These are phyloP conservation scores for Patellifolia procumbens DNA, from an alignment of 179 eudicot genomes.

Conservation along the genomic window DNA sequence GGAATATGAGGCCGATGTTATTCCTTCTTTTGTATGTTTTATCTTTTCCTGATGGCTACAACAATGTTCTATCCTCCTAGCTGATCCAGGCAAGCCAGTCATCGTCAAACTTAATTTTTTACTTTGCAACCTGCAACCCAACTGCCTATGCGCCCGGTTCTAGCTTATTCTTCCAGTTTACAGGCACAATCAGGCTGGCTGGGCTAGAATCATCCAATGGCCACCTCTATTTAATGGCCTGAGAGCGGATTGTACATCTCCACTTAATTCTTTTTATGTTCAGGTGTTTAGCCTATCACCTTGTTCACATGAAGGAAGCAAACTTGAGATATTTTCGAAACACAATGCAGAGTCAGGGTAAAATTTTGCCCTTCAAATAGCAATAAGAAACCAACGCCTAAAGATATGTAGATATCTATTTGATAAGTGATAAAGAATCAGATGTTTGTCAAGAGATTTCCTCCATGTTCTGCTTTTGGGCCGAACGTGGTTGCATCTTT, in stretches of 20 bases:
- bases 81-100: too few relatives aligned
- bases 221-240: background rate
- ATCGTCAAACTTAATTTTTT: too few relatives aligned
- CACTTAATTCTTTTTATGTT: background rate
- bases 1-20: too few relatives aligned
- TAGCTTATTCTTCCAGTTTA: background rate
- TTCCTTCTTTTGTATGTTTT: too few relatives aligned
- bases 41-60: too few relatives aligned
- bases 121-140: background rate
- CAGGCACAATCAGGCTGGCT: background rate
- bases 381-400: background rate
- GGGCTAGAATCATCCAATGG: background rate
- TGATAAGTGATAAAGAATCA: background rate
- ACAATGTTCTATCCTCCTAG: too few relatives aligned
- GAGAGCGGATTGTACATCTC: background rate
- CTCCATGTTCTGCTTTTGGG: background rate
- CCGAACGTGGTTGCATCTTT: background rate
- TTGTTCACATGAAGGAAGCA: background rate
- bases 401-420: background rate
- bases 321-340: background rate
- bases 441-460: background rate
- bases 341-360: background rate
- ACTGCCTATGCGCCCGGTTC: background rate
- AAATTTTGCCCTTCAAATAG: background rate
- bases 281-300: background rate